phyloP scores from a whole-genome alignment of 805 yeast genomes.

The Schizosaccharomyces osmophilus region DNA sequence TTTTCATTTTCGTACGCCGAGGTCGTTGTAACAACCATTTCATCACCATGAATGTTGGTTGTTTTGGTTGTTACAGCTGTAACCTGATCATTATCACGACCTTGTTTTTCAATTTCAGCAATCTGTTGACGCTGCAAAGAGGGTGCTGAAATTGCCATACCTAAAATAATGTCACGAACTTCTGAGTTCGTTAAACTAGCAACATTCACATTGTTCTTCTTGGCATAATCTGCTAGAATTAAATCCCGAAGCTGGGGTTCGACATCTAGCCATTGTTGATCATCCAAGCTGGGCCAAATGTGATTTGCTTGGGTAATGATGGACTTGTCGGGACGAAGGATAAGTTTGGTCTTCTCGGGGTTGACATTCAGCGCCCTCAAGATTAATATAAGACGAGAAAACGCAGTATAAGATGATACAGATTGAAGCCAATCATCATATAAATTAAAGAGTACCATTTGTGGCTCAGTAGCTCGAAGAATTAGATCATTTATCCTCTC shows the following conservation, averaged over 20 bases:
- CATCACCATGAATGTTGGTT: constrained; percentile 85
- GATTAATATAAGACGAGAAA: constrained; percentile 63
- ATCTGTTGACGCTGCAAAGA: constrained; percentile 66
- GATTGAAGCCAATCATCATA: constrained; percentile 84
- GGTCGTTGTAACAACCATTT: constrained; percentile 81
- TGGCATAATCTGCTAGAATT: constrained; percentile 63
- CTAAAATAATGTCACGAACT: constrained; percentile 76
- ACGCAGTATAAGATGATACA: constrained; percentile 77
- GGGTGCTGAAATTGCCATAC: constrained; percentile 82
- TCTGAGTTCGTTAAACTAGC: constrained; percentile 78
- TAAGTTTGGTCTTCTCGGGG: constrained; percentile 48
- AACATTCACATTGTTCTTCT: constrained; percentile 62
- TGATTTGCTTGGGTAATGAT: constrained; percentile 53
- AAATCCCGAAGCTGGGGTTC: constrained; percentile 74
- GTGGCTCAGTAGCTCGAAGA: constrained; percentile 70
- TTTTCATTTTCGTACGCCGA: constrained; percentile 64
- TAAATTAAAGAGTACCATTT: constrained; percentile 70
- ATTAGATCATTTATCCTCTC: constrained; percentile 61
- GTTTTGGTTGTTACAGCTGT: constrained; percentile 65
- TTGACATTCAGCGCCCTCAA: constrained; percentile 60
- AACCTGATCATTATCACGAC: constrained; percentile 23
- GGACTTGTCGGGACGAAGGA: constrained; percentile 50
- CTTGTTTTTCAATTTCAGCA: constrained; percentile 34
- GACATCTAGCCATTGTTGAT: constrained; percentile 78
- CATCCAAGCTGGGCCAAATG: constrained; percentile 75